Evolutionary conservation across 306 rosid species (phyloP), one percentile per base, ranked within the genome.

Genomic region (Purshia tridentata): DNA sequence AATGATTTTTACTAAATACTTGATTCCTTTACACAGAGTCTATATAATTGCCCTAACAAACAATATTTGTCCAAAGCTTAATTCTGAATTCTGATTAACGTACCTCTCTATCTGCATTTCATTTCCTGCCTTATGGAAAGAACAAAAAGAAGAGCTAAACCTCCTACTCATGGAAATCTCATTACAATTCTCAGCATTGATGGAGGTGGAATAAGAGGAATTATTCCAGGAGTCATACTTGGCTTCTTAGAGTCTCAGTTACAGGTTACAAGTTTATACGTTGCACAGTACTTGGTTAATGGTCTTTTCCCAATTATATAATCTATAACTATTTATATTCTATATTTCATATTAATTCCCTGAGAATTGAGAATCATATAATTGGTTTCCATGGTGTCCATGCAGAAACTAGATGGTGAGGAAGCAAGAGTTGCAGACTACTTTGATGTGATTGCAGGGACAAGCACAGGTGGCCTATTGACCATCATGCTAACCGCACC

Each of bases 121-220:
- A 29, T 29, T 29, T 29, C 35, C 35, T 1, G 35, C 35, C 35
- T 51, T 8, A 73, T 74, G 78, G 78, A 56, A 58, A 39, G 52
- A 11, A 65, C 13, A 48, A 41, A 11, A 5, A 45, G 18, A 2
- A 6, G 8, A 4, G 72, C 83, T 18, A 84, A 84, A 72, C 72
- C 92, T 23, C 92, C 91, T n/a, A 86, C 85, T n/a, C 76, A 71
- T 60, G 93, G 91, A 54, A 82, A 86, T 55, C 80, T 81, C 3
- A 78, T 91, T 5, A 89, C 96, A 11, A 55, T 91, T 60, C 80
- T 91, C 9, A 89, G 91, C 84, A 89, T 91, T 2, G 97, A 91
- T 64, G 97, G 96, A 0, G 96, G 93, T 39, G 97, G 97, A 5
- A 83, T 89, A 8, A 79, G 96, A 70, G 96, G 93, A 6, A 55